These are phyloP conservation scores for Aechmea fasciata DNA, from an alignment of 176 grass and related monocot genomes.

Conservation along the genomic window DNA sequence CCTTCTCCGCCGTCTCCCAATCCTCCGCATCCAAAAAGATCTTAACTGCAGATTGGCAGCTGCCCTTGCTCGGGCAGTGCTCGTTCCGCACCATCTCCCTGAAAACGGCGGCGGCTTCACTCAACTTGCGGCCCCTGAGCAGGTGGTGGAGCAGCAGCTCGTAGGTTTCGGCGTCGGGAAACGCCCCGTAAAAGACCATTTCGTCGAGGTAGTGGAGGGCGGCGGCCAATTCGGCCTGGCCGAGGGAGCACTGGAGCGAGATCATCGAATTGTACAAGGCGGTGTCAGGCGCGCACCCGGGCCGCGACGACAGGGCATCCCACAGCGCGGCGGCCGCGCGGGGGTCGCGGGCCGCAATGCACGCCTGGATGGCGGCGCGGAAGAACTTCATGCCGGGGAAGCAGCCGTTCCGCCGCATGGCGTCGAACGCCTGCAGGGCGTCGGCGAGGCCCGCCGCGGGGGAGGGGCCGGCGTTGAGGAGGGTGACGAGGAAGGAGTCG, in stretches of 20 bases:
- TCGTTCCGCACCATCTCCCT: conserved; percentile 89
- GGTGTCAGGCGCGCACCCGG: conserved; percentile 34
- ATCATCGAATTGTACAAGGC: conserved; percentile 69
- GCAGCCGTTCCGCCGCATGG: conserved; percentile 32
- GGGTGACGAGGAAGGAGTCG: conserved; percentile 68
- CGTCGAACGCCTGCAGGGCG: conserved; percentile 36
- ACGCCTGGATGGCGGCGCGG: conserved; percentile 26
- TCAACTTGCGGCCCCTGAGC: conserved; percentile 40
- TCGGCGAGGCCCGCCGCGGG: conserved; percentile 26
- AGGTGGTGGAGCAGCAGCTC: conserved; percentile 51
- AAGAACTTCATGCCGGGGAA: conserved; percentile 72
- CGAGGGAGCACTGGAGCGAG: conserved; percentile 33
- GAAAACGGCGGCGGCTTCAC: conserved; percentile 46
- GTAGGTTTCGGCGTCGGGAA: conserved; percentile 44
- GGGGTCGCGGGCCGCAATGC: conserved; percentile 27
- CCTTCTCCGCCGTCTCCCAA: conserved; percentile 46
- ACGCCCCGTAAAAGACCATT: conserved; percentile 59
- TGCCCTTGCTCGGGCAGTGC: conserved; percentile 35
- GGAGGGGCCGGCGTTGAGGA: conserved; percentile 32
- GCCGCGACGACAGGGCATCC: conserved; percentile 32
- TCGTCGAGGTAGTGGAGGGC: conserved; percentile 44
- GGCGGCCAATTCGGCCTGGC: conserved; percentile 10
- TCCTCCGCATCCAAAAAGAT: conserved; percentile 44
- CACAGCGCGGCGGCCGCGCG: conserved; percentile 32
- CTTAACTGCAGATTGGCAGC: conserved; percentile 36